Conservation (phyloP, 768 basidiomycete species). For the Russula vinacea region DNA sequence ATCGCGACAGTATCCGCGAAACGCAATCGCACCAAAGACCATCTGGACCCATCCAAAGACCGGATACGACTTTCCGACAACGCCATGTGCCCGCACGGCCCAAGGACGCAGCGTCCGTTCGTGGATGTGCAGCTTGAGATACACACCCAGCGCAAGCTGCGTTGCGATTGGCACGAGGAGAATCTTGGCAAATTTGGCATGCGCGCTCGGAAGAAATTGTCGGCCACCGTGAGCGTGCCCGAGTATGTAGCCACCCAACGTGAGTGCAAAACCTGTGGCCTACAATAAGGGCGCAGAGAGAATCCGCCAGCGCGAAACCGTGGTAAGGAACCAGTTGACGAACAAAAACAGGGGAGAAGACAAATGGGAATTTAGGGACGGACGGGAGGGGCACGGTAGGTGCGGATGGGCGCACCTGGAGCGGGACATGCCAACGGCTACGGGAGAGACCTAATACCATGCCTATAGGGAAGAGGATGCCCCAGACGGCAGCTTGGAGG, state of each 20-base stretch:
- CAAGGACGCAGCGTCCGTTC: slow-evolving; percentile 70
- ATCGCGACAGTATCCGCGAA: slow-evolving; percentile 77
- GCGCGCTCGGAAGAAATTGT: slow-evolving; percentile 67
- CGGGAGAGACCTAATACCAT: slow-evolving; percentile 74
- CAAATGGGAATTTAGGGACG: too few species aligned
- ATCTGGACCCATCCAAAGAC: slow-evolving; percentile 87
- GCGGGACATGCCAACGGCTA: slow-evolving; percentile 87
- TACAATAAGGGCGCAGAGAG: not conserved
- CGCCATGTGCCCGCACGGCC: slow-evolving; percentile 65
- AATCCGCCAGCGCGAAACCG: not conserved
- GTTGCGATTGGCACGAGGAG: slow-evolving; percentile 59
- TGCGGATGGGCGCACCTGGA: slow-evolving; percentile 56
- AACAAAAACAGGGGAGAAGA: not conserved
- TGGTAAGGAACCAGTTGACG: not conserved
- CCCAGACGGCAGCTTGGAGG: slow-evolving; percentile 79
- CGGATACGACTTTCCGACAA: slow-evolving; percentile 83
- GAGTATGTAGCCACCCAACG: slow-evolving; percentile 69
- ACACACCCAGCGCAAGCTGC: slow-evolving; percentile 75
- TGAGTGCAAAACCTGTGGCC: slow-evolving; percentile 66
- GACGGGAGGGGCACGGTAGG: not conserved
- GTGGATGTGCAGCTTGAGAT: slow-evolving; percentile 89
- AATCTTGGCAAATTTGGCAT: slow-evolving; percentile 66
- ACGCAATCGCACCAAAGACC: slow-evolving; percentile 76
- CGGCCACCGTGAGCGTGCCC: slow-evolving; percentile 87
- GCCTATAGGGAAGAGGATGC: slow-evolving; percentile 79